phyloP scores from a whole-genome alignment of 345 rosid species.

The Pistacia integerrima region DNA sequence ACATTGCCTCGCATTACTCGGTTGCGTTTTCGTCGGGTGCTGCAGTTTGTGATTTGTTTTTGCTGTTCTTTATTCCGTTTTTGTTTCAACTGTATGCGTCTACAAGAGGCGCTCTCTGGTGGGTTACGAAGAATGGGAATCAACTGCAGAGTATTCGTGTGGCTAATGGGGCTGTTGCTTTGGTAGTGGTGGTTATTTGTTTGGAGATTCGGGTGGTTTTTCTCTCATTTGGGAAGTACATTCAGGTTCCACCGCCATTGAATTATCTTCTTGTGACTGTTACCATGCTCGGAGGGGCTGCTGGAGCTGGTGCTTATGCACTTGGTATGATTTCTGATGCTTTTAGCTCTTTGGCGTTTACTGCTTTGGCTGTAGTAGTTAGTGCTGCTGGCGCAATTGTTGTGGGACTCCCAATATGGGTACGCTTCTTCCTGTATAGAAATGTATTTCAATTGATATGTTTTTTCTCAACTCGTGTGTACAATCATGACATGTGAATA shows the following conservation, averaged over 20 bases:
- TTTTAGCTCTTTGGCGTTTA: slow-evolving; percentile 68
- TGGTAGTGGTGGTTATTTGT: slow-evolving; percentile 78
- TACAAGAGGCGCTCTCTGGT: slow-evolving; percentile 91
- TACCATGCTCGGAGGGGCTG: slow-evolving; percentile 93
- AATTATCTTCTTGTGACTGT: slow-evolving; percentile 85
- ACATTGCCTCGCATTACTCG: slow-evolving; percentile 86
- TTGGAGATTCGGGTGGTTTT: slow-evolving; percentile 96
- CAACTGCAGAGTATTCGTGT: slow-evolving; percentile 79
- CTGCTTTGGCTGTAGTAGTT: slow-evolving; percentile 78
- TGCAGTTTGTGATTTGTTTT: slow-evolving; percentile 68
- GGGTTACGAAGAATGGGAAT: slow-evolving; percentile 75
- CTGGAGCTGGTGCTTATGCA: slow-evolving; percentile 82
- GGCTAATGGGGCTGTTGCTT: slow-evolving; percentile 88
- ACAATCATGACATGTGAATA: neutral
- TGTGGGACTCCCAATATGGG: slow-evolving; percentile 89
- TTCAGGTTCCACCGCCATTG: slow-evolving; percentile 91
- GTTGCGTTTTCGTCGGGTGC: slow-evolving; percentile 71
- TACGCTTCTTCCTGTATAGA: slow-evolving; percentile 34
- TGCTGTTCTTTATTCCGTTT: slow-evolving; percentile 88
- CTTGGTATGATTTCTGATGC: slow-evolving; percentile 92
- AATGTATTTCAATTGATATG: neutral
- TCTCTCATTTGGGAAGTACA: slow-evolving; percentile 90
- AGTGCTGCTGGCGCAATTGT: slow-evolving; percentile 94
- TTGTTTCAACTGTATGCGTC: slow-evolving; percentile 90
- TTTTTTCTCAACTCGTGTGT: neutral